Evolutionary conservation across 148 eudicot genomes (phyloP).

Genomic region (Heliamphora exappendiculata): DNA sequence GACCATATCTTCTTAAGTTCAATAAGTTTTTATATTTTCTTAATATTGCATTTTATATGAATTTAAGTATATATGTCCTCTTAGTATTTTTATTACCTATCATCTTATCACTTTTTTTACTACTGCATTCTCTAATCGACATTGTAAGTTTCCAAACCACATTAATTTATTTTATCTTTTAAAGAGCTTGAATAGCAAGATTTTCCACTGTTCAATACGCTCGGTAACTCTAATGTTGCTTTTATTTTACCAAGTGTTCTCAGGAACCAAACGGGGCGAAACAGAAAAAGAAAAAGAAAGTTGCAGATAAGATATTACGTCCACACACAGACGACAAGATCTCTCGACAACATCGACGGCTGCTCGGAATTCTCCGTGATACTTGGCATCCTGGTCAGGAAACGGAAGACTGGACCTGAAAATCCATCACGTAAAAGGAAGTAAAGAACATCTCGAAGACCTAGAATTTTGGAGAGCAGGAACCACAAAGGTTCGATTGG

Average conservation of each 20-base stretch:
- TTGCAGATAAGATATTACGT: conserved; percentile 32
- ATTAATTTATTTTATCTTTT: no score
- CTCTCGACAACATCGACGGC: conserved; percentile 74
- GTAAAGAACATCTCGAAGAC: conserved; percentile 3
- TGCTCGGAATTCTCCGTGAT: conserved; percentile 62
- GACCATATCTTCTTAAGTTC: no score
- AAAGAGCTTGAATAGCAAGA: no score
- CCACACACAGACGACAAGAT: conserved; percentile 80
- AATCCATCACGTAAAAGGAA: not conserved
- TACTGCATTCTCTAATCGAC: no score
- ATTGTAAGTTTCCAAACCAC: no score
- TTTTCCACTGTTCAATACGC: no score
- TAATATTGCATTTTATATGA: no score
- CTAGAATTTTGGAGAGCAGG: conserved; percentile 4
- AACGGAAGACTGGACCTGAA: conserved; percentile 63
- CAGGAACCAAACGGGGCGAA: not conserved
- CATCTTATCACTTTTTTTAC: no score
- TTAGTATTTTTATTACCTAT: no score
- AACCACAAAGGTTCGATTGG: not conserved
- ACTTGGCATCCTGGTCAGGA: conserved; percentile 52
- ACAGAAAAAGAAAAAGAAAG: conserved; percentile 3
- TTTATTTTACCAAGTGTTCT: not conserved
- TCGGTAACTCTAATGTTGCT: not conserved
- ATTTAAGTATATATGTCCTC: no score
- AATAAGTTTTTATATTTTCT: no score